Base-by-base conservation (phyloP, 768 basidiomycete genomes). In the Aureoboletus auriporus region DNA sequence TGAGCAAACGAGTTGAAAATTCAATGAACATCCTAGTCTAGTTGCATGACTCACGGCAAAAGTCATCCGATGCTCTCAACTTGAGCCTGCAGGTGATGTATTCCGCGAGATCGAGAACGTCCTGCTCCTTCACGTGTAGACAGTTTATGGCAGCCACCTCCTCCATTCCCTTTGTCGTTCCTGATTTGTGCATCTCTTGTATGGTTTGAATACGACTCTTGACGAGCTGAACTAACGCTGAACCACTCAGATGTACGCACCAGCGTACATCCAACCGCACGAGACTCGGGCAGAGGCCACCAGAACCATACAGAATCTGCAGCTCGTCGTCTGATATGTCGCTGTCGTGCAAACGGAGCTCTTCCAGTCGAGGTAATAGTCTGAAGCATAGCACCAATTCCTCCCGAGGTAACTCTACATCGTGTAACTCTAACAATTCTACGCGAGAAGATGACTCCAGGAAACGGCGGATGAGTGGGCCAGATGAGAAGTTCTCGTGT, bases 111-210 rank as follows among this genome's bases (percentile, higher is more conserved):
- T 74, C 69, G 34, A 81, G 52, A 49, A 84, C 73, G 51, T 82
- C 76, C 48, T 69, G 63, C 47, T 82, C 78, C 54, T 72, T 68
- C 23, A 83, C 79, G 49, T 76, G 75, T 13, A 77, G 70, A 61
- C 81, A 83, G 56, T 81, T 76, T 51, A 83, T 77, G 27, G 78
- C 72, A 0, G 75, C 75, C 12, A 83, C 62, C 54, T 72, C 72
- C 37, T 62, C 55, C 46, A 84, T 73, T 29, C 66, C 64, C 37
- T 58, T 58, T 41, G 39, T 48, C 14, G 29, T 35, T 27, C 13
- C 49, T n/a, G 47, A 26, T 31, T 49, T 48, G 26, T 13, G 36
- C 20, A 46, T 20, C 20, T 23, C 20, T 23, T 23, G 20, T 2
- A 23, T 23, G 35, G n/a, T 38, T n/a, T 10, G 48, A 17, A 60